Percentiles rank a stretch among this genome's conserved stretches.
Conservation (phyloP, 116 monocot genomes). For the Iris pallida region DNA sequence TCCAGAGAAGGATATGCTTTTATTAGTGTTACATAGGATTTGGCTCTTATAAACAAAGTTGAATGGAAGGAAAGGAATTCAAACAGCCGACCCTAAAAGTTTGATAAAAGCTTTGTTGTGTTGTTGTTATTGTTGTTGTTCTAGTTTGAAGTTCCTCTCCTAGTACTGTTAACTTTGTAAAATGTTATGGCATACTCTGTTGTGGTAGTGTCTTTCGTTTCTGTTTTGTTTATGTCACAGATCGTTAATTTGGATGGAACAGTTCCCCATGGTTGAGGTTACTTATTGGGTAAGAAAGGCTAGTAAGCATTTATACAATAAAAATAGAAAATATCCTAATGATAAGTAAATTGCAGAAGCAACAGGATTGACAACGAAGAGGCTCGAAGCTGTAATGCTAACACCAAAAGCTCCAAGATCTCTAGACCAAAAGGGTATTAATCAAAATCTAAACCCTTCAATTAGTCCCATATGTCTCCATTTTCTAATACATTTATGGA, state of each 20-base stretch:
- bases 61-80: too few relatives aligned
- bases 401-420: slow-evolving; percentile 79
- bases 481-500: neutral
- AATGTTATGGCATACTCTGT: too few relatives aligned
- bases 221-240: too few relatives aligned
- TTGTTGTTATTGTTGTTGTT: too few relatives aligned
- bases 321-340: slow-evolving; percentile 55
- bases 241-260: neutral
- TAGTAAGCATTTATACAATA: slow-evolving; percentile 64
- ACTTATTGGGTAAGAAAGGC: slow-evolving; percentile 75
- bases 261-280: slow-evolving; percentile 93
- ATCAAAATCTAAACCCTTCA: slow-evolving; percentile 65
- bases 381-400: slow-evolving; percentile 55
- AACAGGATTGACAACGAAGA: slow-evolving; percentile 79
- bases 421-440: slow-evolving; percentile 73
- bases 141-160: too few relatives aligned
- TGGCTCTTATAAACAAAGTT: too few relatives aligned
- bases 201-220: too few relatives aligned
- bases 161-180: too few relatives aligned
- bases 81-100: too few relatives aligned
- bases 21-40: too few relatives aligned
- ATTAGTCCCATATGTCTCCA: slow-evolving; percentile 19
- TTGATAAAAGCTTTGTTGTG: too few relatives aligned
- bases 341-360: slow-evolving; percentile 60
- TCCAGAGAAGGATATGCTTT: too few relatives aligned